These are phyloP conservation scores for Polytolypa hystricis DNA, from an alignment of 2,329 filamentous ascomycete genomes.

Conservation along the genomic window DNA sequence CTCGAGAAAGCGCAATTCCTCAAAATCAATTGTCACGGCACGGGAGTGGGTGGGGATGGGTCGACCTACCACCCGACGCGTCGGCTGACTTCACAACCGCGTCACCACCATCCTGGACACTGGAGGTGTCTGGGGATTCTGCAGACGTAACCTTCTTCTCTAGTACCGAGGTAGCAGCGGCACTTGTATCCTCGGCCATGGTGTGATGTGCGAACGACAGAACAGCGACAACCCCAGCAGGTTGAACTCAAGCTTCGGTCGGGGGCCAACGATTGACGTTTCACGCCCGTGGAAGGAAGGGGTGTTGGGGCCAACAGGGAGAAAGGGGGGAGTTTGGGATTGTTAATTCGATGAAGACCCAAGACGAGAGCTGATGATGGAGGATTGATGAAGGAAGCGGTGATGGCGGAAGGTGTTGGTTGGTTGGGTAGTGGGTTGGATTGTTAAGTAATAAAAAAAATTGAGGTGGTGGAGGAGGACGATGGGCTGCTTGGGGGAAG, in stretches of 20 bases:
- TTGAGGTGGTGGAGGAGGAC: slow-evolving; percentile 17
- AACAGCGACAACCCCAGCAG: too few relatives aligned
- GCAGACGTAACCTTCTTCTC: slow-evolving; percentile 20
- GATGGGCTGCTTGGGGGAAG: slow-evolving; percentile 17
- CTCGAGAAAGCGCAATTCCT: too few relatives aligned
- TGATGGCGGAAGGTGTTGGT: slow-evolving; percentile 5
- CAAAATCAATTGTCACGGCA: too few relatives aligned
- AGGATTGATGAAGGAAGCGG: neutral
- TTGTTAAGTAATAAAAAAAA: too few relatives aligned
- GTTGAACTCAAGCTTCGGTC: too few relatives aligned
- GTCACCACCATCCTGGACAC: slow-evolving; percentile 14
- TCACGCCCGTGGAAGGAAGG: slow-evolving; percentile 1
- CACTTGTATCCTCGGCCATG: slow-evolving; percentile 31
- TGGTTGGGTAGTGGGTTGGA: slow-evolving; percentile 19
- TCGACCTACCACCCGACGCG: slow-evolving; percentile 19
- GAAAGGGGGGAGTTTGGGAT: neutral
- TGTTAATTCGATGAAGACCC: neutral
- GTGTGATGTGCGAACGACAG: slow-evolving; percentile 9
- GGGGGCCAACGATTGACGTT: slow-evolving; percentile 1
- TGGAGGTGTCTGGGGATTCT: slow-evolving; percentile 13
- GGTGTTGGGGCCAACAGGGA: slow-evolving; percentile 1
- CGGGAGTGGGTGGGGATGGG: neutral
- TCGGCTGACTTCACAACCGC: slow-evolving; percentile 19
- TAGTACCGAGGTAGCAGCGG: slow-evolving; percentile 20
- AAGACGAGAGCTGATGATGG: neutral